Evolutionary conservation across 768 basidiomycete species (phyloP), one percentile per base, ranked within the genome.

Genomic region (Leucocoprinus birnbaumii): DNA sequence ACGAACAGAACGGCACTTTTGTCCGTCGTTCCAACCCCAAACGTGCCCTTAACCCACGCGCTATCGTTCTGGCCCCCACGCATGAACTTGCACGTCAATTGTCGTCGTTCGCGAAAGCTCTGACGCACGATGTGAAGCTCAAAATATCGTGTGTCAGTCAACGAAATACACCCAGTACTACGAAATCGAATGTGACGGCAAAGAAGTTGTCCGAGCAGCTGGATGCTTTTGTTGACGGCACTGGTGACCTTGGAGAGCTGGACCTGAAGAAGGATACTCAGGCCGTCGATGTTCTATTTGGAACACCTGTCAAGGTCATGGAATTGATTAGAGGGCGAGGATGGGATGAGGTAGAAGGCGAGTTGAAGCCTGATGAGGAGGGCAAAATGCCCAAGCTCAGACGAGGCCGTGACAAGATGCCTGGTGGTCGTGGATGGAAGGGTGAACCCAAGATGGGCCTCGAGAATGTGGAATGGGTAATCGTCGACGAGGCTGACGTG

Each of bases 401-500:
- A 48, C 56, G 57, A 26, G 58, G 58, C 31, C 45, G 58, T 56
- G 72, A 75, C 46, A 71, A 62, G 60, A 59, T 65, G 63, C 66
- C 51, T 22, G 68, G 80, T 59, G 58, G 74, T 68, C 76, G 76
- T 61, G 69, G 60, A 25, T 73, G 61, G 76, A 75, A 58, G 62
- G 70, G 57, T 19, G 72, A 77, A 44, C 77, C 82, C 3, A 77
- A 85, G 62, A 78, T 91, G 70, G 78, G 84, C 1, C 69, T 93
- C 21, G 78, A 77, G 49, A 79, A 83, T 47, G 73, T 95, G 1
- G 91, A 96, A 62, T 96, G 92, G 92, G 86, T 96, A 5, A 76
- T 95, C 2, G 73, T 96, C 1, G 94, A 97, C 58, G 94, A 97
- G 65, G 94, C 94, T 0, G 94, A 96, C 65, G 83, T 97, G 47